Evolutionary conservation across 768 basidiomycete genomes (phyloP), one percentile per base, ranked within the genome.

Genomic region (Amanita fuliginea): DNA sequence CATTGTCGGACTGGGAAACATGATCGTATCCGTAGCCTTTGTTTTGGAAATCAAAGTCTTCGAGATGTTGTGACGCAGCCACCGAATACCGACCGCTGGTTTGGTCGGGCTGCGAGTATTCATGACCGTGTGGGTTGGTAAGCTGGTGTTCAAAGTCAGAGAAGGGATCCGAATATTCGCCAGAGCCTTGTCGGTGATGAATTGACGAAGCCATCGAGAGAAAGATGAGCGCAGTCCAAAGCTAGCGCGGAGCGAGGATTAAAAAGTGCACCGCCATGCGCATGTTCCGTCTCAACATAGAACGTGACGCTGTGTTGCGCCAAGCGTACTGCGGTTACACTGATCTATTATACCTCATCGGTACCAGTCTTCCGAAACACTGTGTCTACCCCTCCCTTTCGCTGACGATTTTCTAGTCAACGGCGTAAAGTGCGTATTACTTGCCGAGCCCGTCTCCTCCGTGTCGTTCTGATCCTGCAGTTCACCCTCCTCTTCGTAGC

Each of bases 341-440:
- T 28, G 9, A 14, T 26, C 14, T 26, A 22, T 10, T 11, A 42
- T 49, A n/a, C 53, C 43, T 35, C 40, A 40, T 59, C 33, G 70
- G 68, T 16, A 67, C 68, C 24, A 60, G 62, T 75, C 69, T 52
- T 71, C 70, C n/a, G n/a, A n/a, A 52, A 72, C 55, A 58, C 77
- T 80, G 47, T 66, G 65, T 53, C 77, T 68, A 39, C 74, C 75
- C 61, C 77, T 80, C 52, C 71, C 75, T 52, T 80, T 66, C 6
- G 56, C 62, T 46, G 83, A 84, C 10, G 81, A 80, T 52, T 78
- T 80, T 52, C 80, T 72, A 10, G 86, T 86, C 42, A 87, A 70
- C 6, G 81, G 82, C 8, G 82, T 80, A 28, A 71, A 63, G 54
- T 72, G 69, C 32, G 70, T 69, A 51, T 69, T 60, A 19, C 71